Evolutionary conservation across 495 filamentous ascomycete species (phyloP), one percentile per base, ranked within the genome.

Genomic region (Pseudoneurospora amorphoporcata): DNA sequence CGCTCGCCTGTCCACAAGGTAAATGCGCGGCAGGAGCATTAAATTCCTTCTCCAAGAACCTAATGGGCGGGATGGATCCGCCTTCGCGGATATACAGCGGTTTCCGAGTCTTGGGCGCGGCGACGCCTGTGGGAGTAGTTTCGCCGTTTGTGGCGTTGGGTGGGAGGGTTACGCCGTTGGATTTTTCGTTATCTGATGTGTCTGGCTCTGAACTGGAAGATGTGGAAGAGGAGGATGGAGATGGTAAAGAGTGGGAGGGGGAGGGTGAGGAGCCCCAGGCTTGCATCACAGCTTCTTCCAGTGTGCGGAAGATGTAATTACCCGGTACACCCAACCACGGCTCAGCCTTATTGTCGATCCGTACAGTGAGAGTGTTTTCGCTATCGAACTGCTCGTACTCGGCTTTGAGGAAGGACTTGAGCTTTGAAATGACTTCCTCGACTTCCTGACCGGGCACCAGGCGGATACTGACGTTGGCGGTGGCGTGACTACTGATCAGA

Each of bases 11-110:
- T 2, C 95, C 95, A 77, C 94, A 97, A 0, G 95, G 96, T 47
- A 99, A 78, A 81, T 98, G 95, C 0, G 95, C 95, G 0, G 96
- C 95, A 0, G 94, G 94, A 0, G 95, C 95, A 2, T 87, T 87
- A 77, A 98, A 98, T 76, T 97, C 94, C 82, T 97, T 95, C 80
- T 99, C 95, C 68, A 99, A 79, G 79, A 98, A 98, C 10, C 95
- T 84, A 72, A 97, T 97, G 0, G 92, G 90, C 1, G 96, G 94
- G 75, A 99, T 98, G 0, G 91, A 94, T 4, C 95, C 95, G 3
- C 95, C 95, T 82, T 99, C 95, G 12, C 95, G 89, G 77, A 99
- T 99, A 79, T 96, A 99, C 29, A 99, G 86, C 61, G 91, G 91
- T 70, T 86, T 88, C 8, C 82, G 73, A 8, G 78, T 78, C 76